Evolutionary conservation across 805 yeast genomes (phyloP).

Genomic region (Ogataea ganodermae): DNA sequence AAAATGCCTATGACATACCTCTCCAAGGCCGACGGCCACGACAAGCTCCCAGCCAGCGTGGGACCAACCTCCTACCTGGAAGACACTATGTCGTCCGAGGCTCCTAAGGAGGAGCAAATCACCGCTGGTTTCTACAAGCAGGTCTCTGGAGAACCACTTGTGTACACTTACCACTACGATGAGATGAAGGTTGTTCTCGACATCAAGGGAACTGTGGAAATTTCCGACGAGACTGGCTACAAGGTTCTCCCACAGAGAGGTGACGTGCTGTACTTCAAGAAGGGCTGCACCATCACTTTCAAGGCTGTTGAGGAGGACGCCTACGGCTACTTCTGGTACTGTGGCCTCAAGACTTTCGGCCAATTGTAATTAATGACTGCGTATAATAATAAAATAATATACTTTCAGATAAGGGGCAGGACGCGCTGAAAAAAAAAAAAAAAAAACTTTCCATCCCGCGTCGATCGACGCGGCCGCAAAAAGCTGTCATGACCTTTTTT

Average conservation of each 20-base stretch:
- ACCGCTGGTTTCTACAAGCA: conserved; percentile 70
- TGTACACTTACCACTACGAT: conserved; percentile 60
- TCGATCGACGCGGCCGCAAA: neutral
- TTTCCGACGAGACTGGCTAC: conserved; percentile 64
- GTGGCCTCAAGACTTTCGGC: conserved; percentile 46
- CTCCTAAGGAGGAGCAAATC: conserved; percentile 57
- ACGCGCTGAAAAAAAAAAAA: no score
- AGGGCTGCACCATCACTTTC: conserved; percentile 65
- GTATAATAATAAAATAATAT: neutral
- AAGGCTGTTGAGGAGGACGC: conserved; percentile 47
- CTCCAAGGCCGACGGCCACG: conserved; percentile 55
- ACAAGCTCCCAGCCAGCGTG: conserved; percentile 55
- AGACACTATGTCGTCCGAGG: conserved; percentile 57
- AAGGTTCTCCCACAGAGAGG: conserved; percentile 59
- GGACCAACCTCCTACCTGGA: conserved; percentile 69
- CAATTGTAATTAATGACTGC: conserved; percentile 7
- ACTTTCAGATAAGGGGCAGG: no score
- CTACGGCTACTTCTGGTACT: conserved; percentile 61
- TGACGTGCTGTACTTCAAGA: conserved; percentile 63
- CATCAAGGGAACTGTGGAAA: conserved; percentile 59
- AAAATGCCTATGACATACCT: conserved; percentile 58
- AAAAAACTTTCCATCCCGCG: no score
- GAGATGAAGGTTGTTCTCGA: conserved; percentile 70
- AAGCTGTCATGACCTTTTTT: neutral
- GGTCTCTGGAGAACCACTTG: conserved; percentile 64